Evolutionary conservation across 768 basidiomycete species (phyloP), one percentile per base, ranked within the genome.

Genomic region (Russula griseocarnosa): DNA sequence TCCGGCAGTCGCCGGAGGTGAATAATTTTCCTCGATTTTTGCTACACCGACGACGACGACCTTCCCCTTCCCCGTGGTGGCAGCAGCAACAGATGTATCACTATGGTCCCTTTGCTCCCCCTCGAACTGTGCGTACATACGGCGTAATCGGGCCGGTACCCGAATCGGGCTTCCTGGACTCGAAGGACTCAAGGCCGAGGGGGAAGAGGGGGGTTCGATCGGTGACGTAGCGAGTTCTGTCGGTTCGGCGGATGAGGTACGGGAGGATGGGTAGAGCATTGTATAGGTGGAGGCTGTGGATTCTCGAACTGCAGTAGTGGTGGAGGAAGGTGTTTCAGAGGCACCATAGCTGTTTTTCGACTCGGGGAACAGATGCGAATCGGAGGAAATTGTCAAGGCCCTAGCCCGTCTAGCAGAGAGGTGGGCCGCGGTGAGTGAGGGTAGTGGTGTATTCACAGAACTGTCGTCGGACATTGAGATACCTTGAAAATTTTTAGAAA

Each of bases 131-230:
- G 36, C 14, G 59, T 61, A 61, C 24, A 65, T 47, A 14, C 63
- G 63, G 32, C 63, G 63, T 13, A 65, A 36, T 4, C 63, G 63
- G 13, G 63, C 63, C 20, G 63, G 63, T 7, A 65, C 32, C 55
- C 59, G 63, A 13, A 55, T 55, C 14, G 54, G 63, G 32, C 63
- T 65, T 14, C 22, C 26, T 5, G 58, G 63, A 13, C 22, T 40
- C 9, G 53, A 58, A 11, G 59, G 40, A n/a, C 24, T n/a, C 22
- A 36, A 16, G 11, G 26, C 52, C 6, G 34, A 44, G 32, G 46
- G 30, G 18, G 62, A 30, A 47, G 53, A 54, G 3, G 38, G 50
- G 13, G 40, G 40, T 36, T 32, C 55, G 14, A 24, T 52, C 13
- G 63, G 55, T 40, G 57, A 32, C 7, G 54, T 34, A 4, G 58